Evolutionary conservation across 305 asterid species (phyloP), one percentile per base, ranked within the genome.

Genomic region (Fraxinus xanthoxyloides): DNA sequence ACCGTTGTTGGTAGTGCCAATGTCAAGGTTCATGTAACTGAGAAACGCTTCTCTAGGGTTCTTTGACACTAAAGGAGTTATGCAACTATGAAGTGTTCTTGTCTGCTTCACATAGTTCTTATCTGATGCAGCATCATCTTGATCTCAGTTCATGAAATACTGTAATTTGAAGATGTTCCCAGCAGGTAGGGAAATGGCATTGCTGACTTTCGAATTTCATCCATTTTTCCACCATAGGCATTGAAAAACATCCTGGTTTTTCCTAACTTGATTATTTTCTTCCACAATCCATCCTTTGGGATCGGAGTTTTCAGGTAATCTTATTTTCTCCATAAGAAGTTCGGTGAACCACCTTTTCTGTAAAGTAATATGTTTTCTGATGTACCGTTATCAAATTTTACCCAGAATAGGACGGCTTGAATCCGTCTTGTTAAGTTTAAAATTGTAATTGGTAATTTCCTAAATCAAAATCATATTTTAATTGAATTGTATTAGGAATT

Each of bases 141-240:
- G 32, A 24, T 23, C 69, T 89, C 92, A 89, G 2, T 10, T 9
- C 0, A 61, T 9, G 0, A 38, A 59, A 43, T 89, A 88, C 63
- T 86, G 90, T 48, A 88, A 82, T 48, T 87, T 89, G 85, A 61
- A 88, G 1, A 89, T 24, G 7, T 69, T 86, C 0, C 88, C 90
- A 5, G 79, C 81, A 15, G 63, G 31, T 86, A 91, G 0, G 92
- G 91, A 54, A 88, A 89, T 8, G 91, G 77, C 0, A 79, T 75
- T n/a, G 36, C 75, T 4, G 34, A 19, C 28, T 79, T 63, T 2
- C 30, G 7, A 56, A 75, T 75, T 34, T 83, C 35, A 13, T 48
- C 35, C 87, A 89, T 84, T 28, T 72, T 83, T 7, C 86, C 87
- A n/a, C 92, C 90, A 4, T 87, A 89, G 0, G 90, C 79, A 19